These are phyloP conservation scores for Paramecium primaurelia DNA, from an alignment of 73 alveolate genomes.

Conservation along the genomic window DNA sequence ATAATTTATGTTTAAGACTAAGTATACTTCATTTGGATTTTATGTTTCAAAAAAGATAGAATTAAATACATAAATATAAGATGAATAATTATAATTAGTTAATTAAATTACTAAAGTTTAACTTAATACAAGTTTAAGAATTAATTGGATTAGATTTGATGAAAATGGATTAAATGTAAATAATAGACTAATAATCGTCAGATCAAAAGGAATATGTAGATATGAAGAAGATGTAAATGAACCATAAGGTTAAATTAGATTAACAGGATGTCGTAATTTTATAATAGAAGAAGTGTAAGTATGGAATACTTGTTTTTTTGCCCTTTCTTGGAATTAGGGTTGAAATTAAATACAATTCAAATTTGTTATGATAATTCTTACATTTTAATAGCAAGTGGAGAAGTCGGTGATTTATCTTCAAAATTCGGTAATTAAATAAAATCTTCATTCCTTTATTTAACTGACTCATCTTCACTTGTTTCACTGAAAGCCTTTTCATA, in stretches of 20 bases:
- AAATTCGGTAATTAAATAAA: not conserved
- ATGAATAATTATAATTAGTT: not conserved
- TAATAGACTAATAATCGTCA: not conserved
- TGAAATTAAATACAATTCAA: not conserved
- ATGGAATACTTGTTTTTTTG: not conserved
- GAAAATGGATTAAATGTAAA: not conserved
- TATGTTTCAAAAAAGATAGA: not conserved
- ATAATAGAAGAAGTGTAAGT: not conserved
- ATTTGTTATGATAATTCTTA: not conserved
- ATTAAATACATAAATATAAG: not conserved
- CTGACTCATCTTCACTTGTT: not conserved
- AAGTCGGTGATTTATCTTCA: not conserved
- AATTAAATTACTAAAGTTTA: not conserved
- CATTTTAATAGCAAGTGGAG: not conserved
- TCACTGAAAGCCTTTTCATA: slow-evolving; percentile 23
- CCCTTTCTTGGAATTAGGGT: not conserved
- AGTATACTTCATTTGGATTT: not conserved
- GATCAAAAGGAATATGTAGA: not conserved
- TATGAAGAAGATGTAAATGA: not conserved
- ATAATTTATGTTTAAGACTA: not conserved
- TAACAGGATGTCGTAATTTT: not conserved
- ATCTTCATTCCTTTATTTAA: not conserved
- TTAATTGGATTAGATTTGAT: not conserved
- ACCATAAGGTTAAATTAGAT: not conserved
- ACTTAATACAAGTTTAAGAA: not conserved